Percentiles rank a stretch among this genome's conserved stretches.
Conservation (phyloP, 2,329 filamentous ascomycete species). For the Scorias spongiosa region DNA sequence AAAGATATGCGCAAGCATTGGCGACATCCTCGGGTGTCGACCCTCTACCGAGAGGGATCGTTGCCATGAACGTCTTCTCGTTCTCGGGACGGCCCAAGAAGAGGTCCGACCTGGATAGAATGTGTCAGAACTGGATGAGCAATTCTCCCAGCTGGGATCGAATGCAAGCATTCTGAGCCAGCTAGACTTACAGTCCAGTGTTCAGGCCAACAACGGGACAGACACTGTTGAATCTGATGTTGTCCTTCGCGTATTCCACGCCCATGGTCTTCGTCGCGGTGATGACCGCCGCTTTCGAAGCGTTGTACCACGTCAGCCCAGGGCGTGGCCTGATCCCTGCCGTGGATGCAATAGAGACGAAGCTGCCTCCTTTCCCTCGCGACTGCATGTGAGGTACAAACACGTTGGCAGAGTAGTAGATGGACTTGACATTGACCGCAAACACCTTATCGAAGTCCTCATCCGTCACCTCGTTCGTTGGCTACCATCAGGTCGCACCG, state of each 20-base stretch:
- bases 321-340: conserved; percentile 47
- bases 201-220: conserved; percentile 28
- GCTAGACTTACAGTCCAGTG: conserved; percentile 29
- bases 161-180: too few relatives aligned
- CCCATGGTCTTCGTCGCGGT: conserved; percentile 52
- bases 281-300: conserved; percentile 48
- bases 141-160: too few relatives aligned
- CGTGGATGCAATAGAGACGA: conserved; percentile 53
- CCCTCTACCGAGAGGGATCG: conserved; percentile 39
- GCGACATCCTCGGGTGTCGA: conserved; percentile 51
- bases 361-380: conserved; percentile 40
- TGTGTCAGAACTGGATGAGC: conserved; percentile 1
- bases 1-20: conserved; percentile 54
- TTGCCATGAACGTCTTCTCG: conserved; percentile 38
- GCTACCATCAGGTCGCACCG: conserved; percentile 12
- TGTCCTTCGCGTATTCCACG: conserved; percentile 55
- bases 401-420: conserved; percentile 45
- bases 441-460: conserved; percentile 52
- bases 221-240: conserved; percentile 59
- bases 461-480: conserved; percentile 48
- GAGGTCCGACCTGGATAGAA: conserved; percentile 10
- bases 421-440: conserved; percentile 52
- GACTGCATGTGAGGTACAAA: conserved; percentile 46
- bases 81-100: conserved; percentile 49
- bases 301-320: conserved; percentile 55